These are phyloP conservation scores for Fraxinus angustifolia DNA, from an alignment of 305 asterid genomes.

Conservation along the genomic window DNA sequence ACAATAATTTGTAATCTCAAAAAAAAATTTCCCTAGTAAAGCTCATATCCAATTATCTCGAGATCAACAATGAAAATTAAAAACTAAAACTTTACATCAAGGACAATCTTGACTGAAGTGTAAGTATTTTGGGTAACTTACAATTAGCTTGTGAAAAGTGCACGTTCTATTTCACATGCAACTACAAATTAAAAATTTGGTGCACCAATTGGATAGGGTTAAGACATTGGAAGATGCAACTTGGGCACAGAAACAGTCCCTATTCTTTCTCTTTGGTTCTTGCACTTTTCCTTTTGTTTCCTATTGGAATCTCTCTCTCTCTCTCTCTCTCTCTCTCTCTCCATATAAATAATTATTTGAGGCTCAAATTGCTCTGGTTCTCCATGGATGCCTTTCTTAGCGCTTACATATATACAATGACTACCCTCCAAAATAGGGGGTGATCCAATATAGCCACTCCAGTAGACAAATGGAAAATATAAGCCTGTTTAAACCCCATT, in stretches of 20 bases:
- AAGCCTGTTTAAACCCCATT: too few relatives aligned
- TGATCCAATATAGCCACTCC: not conserved
- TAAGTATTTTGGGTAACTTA: not conserved
- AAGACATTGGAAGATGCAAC: constrained; percentile 16
- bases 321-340: too few relatives aligned
- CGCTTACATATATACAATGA: constrained; percentile 34
- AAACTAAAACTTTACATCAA: not conserved
- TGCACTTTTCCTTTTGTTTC: constrained; percentile 30
- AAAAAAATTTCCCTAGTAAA: not conserved
- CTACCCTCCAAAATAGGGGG: constrained; percentile 27
- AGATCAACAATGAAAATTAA: not conserved
- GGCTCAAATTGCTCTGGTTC: too few relatives aligned
- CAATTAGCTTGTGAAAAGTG: not conserved
- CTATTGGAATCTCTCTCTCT: not conserved
- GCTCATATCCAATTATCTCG: not conserved
- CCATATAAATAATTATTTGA: too few relatives aligned
- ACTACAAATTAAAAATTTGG: constrained; percentile 12
- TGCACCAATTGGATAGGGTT: not conserved
- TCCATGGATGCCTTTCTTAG: not conserved
- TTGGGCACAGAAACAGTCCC: not conserved
- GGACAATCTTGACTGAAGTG: not conserved
- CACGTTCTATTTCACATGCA: constrained; percentile 19
- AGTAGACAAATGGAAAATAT: not conserved
- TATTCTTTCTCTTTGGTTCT: too few relatives aligned
- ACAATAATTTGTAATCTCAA: not conserved